Percentiles rank a stretch among this genome's conserved stretches.
Conservation (phyloP, 1,284 basidiomycete species). For the Microbotryum silenes-acaulis region DNA sequence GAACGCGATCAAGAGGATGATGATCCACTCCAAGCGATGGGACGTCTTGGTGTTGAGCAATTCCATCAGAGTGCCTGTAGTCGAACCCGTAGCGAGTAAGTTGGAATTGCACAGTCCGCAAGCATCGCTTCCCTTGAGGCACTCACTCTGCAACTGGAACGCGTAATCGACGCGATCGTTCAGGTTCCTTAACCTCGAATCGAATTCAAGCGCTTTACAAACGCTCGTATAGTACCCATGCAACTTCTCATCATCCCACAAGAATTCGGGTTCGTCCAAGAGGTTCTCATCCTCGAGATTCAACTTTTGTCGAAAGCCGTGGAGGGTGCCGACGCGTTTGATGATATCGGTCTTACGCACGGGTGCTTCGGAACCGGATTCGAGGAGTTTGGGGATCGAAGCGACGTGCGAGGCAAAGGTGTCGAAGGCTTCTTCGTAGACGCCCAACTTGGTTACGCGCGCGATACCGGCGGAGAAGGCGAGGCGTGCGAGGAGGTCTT, state of each 20-base stretch:
- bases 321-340: slow-evolving; percentile 33
- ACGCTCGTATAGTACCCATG: slow-evolving; percentile 23
- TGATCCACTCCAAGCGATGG: slow-evolving; percentile 36
- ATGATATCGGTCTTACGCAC: slow-evolving; percentile 36
- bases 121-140: not conserved
- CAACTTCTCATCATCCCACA: slow-evolving; percentile 29
- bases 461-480: slow-evolving; percentile 34
- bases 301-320: slow-evolving; percentile 35
- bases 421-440: slow-evolving; percentile 35
- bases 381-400: slow-evolving; percentile 27
- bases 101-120: too few relatives aligned
- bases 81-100: too few relatives aligned
- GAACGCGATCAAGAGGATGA: slow-evolving; percentile 35
- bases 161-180: slow-evolving; percentile 36
- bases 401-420: slow-evolving; percentile 29
- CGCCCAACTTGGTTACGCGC: slow-evolving; percentile 34
- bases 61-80: slow-evolving; percentile 29
- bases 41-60: slow-evolving; percentile 33
- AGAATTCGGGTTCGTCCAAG: slow-evolving; percentile 34
- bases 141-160: slow-evolving; percentile 29
- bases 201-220: slow-evolving; percentile 29
- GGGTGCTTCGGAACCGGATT: slow-evolving; percentile 32
- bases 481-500: slow-evolving; percentile 32
- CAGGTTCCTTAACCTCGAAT: slow-evolving; percentile 25
- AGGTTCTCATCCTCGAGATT: slow-evolving; percentile 36